Conservation (phyloP, 305 asterid genomes). For the Withania somnifera region DNA sequence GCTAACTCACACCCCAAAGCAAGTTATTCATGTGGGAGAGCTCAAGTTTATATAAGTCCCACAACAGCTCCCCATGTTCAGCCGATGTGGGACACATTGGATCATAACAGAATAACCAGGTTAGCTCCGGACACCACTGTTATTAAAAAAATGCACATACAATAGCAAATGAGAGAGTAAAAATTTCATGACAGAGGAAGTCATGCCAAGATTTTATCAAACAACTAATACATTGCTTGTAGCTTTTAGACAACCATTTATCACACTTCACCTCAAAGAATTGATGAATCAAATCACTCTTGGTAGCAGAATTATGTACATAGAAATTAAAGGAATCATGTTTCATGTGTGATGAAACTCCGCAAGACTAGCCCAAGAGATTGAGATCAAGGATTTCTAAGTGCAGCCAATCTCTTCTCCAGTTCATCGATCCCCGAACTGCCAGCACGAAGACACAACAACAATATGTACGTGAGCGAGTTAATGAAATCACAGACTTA, state of each 20-base stretch:
- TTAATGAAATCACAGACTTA: background rate
- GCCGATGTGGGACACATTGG: too few species aligned
- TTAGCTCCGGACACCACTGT: background rate
- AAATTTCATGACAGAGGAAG: background rate
- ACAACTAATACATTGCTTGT: background rate
- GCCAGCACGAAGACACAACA: background rate
- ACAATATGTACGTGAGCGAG: background rate
- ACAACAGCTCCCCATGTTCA: too few species aligned
- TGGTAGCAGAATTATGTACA: background rate
- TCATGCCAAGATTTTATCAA: background rate
- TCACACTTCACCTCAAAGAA: background rate
- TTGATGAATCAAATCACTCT: background rate
- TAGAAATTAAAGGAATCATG: background rate
- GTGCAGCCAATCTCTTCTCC: slow-evolving; percentile 61
- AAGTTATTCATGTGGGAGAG: background rate
- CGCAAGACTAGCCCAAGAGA: background rate
- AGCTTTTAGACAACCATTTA: background rate
- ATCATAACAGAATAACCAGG: too few species aligned
- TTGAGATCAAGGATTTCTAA: slow-evolving; percentile 39
- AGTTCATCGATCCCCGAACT: slow-evolving; percentile 48
- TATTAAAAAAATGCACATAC: background rate
- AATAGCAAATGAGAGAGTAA: background rate
- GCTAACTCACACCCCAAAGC: background rate
- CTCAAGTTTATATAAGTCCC: too few species aligned
- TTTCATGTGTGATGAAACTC: background rate